Evolutionary conservation across 805 yeast genomes (phyloP).

Genomic region (Pichia phayaonensis): DNA sequence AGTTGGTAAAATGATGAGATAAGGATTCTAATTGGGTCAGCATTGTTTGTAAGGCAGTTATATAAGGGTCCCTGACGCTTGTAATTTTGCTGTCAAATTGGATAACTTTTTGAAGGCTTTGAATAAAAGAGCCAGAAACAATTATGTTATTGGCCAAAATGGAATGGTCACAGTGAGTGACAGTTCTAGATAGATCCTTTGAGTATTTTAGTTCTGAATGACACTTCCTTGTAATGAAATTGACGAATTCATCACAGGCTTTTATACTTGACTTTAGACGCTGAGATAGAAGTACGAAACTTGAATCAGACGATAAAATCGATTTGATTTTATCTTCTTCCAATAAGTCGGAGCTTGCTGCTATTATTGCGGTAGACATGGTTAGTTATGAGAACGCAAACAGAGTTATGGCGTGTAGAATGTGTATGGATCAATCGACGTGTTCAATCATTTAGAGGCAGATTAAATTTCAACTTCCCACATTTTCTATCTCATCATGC

Average conservation of each 20-base stretch:
- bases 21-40: conserved; percentile 75
- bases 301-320: conserved; percentile 61
- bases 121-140: conserved; percentile 43
- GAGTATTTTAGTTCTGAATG: conserved; percentile 72
- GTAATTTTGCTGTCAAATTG: conserved; percentile 67
- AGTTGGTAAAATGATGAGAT: conserved; percentile 57
- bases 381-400: background rate
- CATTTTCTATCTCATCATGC: background rate
- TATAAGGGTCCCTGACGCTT: conserved; percentile 67
- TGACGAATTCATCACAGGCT: conserved; percentile 80
- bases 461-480: background rate
- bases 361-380: background rate
- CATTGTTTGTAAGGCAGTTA: conserved; percentile 75
- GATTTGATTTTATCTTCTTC: conserved; percentile 43
- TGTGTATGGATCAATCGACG: too few relatives aligned
- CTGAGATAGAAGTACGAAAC: conserved; percentile 62
- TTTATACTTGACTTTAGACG: conserved; percentile 73
- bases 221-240: conserved; percentile 72
- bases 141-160: conserved; percentile 34
- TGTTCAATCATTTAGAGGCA: too few relatives aligned
- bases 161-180: conserved; percentile 35
- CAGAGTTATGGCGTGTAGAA: too few relatives aligned
- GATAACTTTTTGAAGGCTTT: conserved; percentile 59
- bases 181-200: conserved; percentile 64
- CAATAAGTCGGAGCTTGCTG: conserved; percentile 25